Evolutionary conservation across 768 basidiomycete genomes (phyloP).

Genomic region (Podaxis rugospora): DNA sequence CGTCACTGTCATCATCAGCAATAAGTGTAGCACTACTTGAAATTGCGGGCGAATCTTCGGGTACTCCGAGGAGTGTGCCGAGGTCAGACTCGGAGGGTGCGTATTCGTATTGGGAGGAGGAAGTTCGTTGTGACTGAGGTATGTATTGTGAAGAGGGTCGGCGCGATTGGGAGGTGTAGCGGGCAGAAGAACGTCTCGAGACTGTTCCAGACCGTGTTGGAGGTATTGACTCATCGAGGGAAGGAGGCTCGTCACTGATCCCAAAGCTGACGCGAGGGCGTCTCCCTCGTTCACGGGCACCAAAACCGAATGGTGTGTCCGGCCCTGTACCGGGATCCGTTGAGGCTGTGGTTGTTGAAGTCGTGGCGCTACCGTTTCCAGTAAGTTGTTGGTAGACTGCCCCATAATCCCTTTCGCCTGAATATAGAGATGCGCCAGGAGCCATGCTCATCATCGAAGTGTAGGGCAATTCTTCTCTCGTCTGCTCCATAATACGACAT

Average conservation of each 20-base stretch:
- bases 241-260: constrained; percentile 4
- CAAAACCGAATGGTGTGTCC: not conserved
- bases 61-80: constrained; percentile 7
- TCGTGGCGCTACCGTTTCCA: not conserved
- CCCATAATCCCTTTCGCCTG: constrained; percentile 8
- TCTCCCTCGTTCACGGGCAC: not conserved
- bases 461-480: constrained; percentile 36
- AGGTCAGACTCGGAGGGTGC: constrained; percentile 7
- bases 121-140: constrained; percentile 1
- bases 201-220: not conserved
- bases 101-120: constrained; percentile 7
- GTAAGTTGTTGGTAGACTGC: constrained; percentile 3
- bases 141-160: not conserved
- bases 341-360: not conserved
- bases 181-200: constrained; percentile 7
- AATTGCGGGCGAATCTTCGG: constrained; percentile 9
- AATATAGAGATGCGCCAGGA: not conserved
- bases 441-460: constrained; percentile 12
- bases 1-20: constrained; percentile 26
- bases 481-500: constrained; percentile 46
- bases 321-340: not conserved
- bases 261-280: constrained; percentile 10
- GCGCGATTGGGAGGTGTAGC: not conserved
- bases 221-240: not conserved
- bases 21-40: constrained; percentile 6